These are phyloP conservation scores for Cyberlindnera xishuangbannaensis DNA, from an alignment of 805 yeast species.

Conservation along the genomic window DNA sequence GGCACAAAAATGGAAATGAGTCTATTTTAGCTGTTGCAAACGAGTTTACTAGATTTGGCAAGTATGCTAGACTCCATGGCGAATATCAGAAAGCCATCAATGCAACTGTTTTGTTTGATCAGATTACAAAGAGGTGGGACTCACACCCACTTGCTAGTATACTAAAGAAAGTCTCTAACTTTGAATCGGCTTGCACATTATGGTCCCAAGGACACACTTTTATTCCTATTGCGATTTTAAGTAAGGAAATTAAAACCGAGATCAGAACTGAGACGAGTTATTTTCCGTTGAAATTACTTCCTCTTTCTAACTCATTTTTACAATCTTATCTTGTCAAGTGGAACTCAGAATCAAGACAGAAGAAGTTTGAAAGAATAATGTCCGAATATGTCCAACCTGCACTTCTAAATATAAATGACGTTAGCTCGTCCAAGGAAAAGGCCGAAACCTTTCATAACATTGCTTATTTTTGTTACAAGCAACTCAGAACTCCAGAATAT, in stretches of 20 bases:
- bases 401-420: constrained; percentile 11
- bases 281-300: constrained; percentile 8
- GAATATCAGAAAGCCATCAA: constrained; percentile 47
- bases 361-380: constrained; percentile 54
- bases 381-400: constrained; percentile 43
- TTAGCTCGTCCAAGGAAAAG: constrained; percentile 22
- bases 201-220: constrained; percentile 60
- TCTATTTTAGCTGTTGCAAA: constrained; percentile 23
- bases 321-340: constrained; percentile 53
- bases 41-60: constrained; percentile 40
- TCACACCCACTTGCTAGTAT: neutral
- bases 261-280: constrained; percentile 5
- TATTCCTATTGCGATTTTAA: constrained; percentile 53
- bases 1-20: constrained; percentile 3
- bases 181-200: constrained; percentile 52
- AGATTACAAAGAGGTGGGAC: constrained; percentile 25
- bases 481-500: constrained; percentile 40
- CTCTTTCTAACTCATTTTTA: constrained; percentile 22
- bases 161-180: constrained; percentile 18
- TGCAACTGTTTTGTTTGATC: constrained; percentile 40
- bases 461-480: constrained; percentile 71
- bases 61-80: constrained; percentile 31
- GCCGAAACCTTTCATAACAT: constrained; percentile 50
- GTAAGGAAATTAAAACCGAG: constrained; percentile 19
- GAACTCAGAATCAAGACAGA: constrained; percentile 68